A percentile compares a stretch with the other conserved stretches of the same genome.
Evolutionary conservation across 768 basidiomycete genomes (phyloP).

Genomic region (Dioszegia crocea): DNA sequence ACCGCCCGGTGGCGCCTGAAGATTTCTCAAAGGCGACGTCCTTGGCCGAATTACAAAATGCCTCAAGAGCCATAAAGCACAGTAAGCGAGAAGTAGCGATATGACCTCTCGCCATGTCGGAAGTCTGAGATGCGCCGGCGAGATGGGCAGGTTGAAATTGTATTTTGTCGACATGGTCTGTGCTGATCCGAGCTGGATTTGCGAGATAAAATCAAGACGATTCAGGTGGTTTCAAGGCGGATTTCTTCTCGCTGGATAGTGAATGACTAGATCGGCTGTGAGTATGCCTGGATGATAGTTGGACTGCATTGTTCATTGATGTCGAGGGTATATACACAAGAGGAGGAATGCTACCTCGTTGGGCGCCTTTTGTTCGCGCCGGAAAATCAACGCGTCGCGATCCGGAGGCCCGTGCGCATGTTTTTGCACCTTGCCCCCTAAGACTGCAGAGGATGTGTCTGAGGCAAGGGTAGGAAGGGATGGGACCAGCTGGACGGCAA

Average conservation of each 20-base stretch:
- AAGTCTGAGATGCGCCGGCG: background rate
- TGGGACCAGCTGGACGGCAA: no score
- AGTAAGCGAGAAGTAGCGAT: background rate
- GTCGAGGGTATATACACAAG: background rate
- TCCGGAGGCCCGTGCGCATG: no score
- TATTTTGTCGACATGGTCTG: background rate
- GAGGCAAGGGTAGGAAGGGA: no score
- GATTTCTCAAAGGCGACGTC: slow-evolving; percentile 17
- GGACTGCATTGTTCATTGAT: background rate
- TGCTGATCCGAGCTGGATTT: background rate
- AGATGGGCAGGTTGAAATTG: background rate
- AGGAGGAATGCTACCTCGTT: background rate
- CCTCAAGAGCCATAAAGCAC: background rate
- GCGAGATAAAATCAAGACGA: background rate
- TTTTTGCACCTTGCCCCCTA: no score
- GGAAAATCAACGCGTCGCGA: no score
- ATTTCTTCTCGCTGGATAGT: no score
- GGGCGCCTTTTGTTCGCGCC: background rate
- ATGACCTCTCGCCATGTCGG: slow-evolving; percentile 5
- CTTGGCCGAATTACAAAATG: slow-evolving; percentile 10
- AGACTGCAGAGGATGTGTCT: no score
- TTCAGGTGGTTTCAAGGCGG: no score
- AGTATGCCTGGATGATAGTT: background rate
- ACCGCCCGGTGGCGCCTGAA: slow-evolving; percentile 17
- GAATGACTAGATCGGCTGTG: background rate